Percentiles rank a stretch among this genome's conserved stretches.
Evolutionary conservation across 192 early-diverging fungal species (phyloP).

Genomic region (Coemansia sp.): DNA sequence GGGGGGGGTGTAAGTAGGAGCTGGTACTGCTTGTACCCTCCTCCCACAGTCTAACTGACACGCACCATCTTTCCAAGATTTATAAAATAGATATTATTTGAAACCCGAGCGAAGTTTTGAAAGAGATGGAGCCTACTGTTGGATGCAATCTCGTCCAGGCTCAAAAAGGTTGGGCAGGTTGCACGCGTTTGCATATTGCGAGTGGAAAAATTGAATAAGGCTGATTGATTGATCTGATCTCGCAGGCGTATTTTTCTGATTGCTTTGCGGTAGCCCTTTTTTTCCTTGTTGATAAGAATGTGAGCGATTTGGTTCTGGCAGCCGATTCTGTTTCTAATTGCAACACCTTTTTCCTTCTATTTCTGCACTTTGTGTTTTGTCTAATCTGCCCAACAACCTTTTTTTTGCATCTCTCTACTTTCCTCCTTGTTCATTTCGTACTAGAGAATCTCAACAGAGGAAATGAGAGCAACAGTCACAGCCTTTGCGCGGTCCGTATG

Average conservation of each 20-base stretch:
- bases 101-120: slow-evolving; percentile 20
- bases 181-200: neutral
- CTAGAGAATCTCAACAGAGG: neutral
- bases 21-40: too few relatives aligned
- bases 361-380: too few relatives aligned
- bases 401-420: neutral
- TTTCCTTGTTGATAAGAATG: too few relatives aligned
- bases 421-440: neutral
- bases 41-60: neutral
- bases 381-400: too few relatives aligned
- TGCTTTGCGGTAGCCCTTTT: too few relatives aligned
- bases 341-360: too few relatives aligned
- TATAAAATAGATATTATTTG: slow-evolving; percentile 19
- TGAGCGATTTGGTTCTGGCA: too few relatives aligned
- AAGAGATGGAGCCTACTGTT: slow-evolving; percentile 7
- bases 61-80: slow-evolving; percentile 21
- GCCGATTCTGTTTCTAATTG: too few relatives aligned
- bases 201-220: neutral
- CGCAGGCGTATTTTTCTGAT: too few relatives aligned
- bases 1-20: too few relatives aligned
- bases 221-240: too few relatives aligned
- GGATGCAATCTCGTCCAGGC: neutral
- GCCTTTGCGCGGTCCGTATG: slow-evolving; percentile 62
- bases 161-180: neutral
- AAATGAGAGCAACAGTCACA: slow-evolving; percentile 30